A percentile compares a stretch with the other conserved stretches of the same genome.
These are phyloP conservation scores for Sisymbrium altissimum DNA, from an alignment of 345 rosid species.

Conservation along the genomic window DNA sequence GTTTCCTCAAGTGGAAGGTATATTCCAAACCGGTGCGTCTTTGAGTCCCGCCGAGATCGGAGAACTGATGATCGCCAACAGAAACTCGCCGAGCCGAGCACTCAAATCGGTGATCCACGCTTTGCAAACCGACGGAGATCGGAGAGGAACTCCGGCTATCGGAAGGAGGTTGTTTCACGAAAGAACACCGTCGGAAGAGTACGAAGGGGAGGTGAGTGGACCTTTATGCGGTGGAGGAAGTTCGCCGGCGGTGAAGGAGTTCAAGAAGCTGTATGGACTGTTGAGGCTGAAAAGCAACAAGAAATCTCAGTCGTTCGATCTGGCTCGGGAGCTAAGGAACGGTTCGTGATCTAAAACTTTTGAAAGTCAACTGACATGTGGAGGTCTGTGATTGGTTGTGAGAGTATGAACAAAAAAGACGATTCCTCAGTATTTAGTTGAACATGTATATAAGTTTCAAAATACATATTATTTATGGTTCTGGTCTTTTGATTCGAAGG, in stretches of 20 bases:
- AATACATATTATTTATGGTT: background rate
- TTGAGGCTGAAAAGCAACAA: slow-evolving; percentile 50
- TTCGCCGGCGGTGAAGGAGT: slow-evolving; percentile 58
- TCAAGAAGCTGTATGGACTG: slow-evolving; percentile 65
- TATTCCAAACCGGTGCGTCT: slow-evolving; percentile 69
- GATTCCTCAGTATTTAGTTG: background rate
- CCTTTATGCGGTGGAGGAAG: slow-evolving; percentile 37
- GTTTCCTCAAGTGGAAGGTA: slow-evolving; percentile 84
- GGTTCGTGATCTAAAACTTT: slow-evolving; percentile 23
- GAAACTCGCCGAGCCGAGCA: slow-evolving; percentile 90
- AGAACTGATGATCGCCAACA: slow-evolving; percentile 84
- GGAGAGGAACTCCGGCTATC: slow-evolving; percentile 31
- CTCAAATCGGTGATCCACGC: slow-evolving; percentile 82
- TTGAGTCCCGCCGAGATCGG: slow-evolving; percentile 88
- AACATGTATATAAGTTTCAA: background rate
- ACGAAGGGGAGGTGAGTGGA: slow-evolving; percentile 36
- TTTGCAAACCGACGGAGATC: slow-evolving; percentile 66
- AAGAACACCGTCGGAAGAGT: slow-evolving; percentile 31
- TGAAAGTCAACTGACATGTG: slow-evolving; percentile 9
- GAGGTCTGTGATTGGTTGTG: background rate
- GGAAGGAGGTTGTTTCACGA: slow-evolving; percentile 38
- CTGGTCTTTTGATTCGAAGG: too few species aligned
- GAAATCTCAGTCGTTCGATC: slow-evolving; percentile 50
- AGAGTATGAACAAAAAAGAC: background rate
- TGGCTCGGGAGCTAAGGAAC: slow-evolving; percentile 24